Evolutionary conservation across 305 asterid species (phyloP), one percentile per base, ranked within the genome.

Genomic region (Withania somnifera): DNA sequence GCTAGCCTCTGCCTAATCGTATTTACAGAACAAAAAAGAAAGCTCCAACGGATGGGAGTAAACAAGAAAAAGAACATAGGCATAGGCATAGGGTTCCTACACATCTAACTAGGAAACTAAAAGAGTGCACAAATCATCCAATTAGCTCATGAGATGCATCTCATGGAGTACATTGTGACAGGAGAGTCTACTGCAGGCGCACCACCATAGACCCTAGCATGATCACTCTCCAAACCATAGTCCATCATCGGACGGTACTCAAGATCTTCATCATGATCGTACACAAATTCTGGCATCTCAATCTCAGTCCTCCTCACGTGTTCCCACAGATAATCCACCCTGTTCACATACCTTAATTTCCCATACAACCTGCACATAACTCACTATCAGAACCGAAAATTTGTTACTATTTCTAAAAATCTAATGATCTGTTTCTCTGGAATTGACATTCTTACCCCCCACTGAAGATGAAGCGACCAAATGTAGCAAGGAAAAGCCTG

Each of bases 141-240:
- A 45, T 42, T 71, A 45, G 54, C 10, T 28, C 58, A 84, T 20
- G 86, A 83, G 67, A 85, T 89, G 68, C 89, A 83, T 73, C 89
- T 84, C 87, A 81, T 87, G 8, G 90, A 87, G 69, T 84, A 87
- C 61, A 90, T 89, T 6, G 91, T 47, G 3, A 89, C 88, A 0
- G 93, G 68, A 20, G 87, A 89, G 50, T 90, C 92, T 2, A 88
- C 50, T 2, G 79, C 45, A 0, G 85, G 87, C 1, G 90, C 80
- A 22, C 86, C 81, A 19, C 86, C 80, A 69, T 83, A 85, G 0
- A 85, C 81, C 60, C 97, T 87, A 0, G 93, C 93, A 81, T 94
- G 97, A 83, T 94, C 98, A 68, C 95, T 91, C 89, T 96, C 99
- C 64, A 94, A 66, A 17, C 98, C 96, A 53, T 91, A 93, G 73